Conservation (phyloP, 2,329 filamentous ascomycete genomes). For the Xylariaceae sp. region DNA sequence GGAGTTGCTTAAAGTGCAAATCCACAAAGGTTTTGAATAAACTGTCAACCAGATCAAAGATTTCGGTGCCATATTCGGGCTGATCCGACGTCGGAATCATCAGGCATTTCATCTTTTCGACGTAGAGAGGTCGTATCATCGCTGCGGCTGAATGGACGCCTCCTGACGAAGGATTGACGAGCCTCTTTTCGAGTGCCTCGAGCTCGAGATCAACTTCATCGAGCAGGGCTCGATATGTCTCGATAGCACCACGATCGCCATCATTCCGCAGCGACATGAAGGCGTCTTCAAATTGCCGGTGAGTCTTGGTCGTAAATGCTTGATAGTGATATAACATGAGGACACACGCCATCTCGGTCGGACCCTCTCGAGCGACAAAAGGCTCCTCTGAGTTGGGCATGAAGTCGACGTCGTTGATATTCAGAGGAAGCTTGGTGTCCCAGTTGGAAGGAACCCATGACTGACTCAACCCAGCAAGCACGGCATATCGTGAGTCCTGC, state of each 20-base stretch:
- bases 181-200: conserved; percentile 24
- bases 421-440: conserved; percentile 25
- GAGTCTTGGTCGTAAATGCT: conserved; percentile 12
- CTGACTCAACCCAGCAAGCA: conserved; percentile 26
- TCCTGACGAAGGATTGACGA: conserved; percentile 25
- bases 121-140: conserved; percentile 15
- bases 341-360: conserved; percentile 24
- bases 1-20: conserved; percentile 7
- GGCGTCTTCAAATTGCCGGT: conserved; percentile 15
- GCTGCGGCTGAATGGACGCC: conserved; percentile 21
- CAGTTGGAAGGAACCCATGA: conserved; percentile 19
- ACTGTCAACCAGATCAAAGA: conserved; percentile 17
- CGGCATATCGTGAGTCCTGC: conserved; percentile 28
- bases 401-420: conserved; percentile 31
- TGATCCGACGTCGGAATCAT: conserved; percentile 18
- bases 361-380: conserved; percentile 14
- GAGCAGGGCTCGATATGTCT: conserved; percentile 17
- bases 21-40: conserved; percentile 19
- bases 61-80: conserved; percentile 18
- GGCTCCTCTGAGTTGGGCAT: conserved; percentile 21
- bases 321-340: conserved; percentile 18
- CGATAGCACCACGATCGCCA: conserved; percentile 2
- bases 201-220: conserved; percentile 23
- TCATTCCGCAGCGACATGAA: conserved; percentile 11
- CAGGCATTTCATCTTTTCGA: conserved; percentile 13